Percentiles rank a stretch among this genome's conserved stretches.
Evolutionary conservation across 495 filamentous ascomycete species (phyloP).

Genomic region (Daldinia caldariorum): DNA sequence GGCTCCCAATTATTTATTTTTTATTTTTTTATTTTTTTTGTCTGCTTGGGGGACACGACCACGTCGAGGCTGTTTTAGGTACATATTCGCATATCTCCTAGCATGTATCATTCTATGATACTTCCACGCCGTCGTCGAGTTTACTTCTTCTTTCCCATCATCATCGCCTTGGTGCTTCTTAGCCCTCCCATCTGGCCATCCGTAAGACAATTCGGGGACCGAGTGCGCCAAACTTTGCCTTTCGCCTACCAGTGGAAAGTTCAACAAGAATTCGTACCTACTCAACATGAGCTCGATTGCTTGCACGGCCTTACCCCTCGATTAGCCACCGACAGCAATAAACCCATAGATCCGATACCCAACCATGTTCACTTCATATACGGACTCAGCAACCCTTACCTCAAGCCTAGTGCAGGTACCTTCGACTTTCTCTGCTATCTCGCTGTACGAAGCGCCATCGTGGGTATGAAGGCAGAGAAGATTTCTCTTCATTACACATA

Average conservation of each 20-base stretch:
- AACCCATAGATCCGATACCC: slow-evolving; percentile 52
- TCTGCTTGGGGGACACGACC: slow-evolving; percentile 2
- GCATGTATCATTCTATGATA: slow-evolving; percentile 41
- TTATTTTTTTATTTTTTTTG: background rate
- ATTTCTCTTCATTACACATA: slow-evolving; percentile 59
- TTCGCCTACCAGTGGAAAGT: slow-evolving; percentile 55
- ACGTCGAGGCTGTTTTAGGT: slow-evolving; percentile 9
- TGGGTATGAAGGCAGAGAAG: slow-evolving; percentile 54
- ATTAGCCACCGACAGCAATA: slow-evolving; percentile 20
- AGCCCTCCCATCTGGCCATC: slow-evolving; percentile 44
- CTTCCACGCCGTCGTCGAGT: slow-evolving; percentile 36
- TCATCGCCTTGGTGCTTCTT: slow-evolving; percentile 42
- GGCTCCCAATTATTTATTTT: background rate
- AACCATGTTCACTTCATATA: slow-evolving; percentile 61
- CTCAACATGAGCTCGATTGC: slow-evolving; percentile 52
- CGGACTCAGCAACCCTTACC: slow-evolving; percentile 53
- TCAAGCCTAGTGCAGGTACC: slow-evolving; percentile 49
- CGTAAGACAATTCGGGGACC: slow-evolving; percentile 49
- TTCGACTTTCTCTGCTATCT: slow-evolving; percentile 60
- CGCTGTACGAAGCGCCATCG: slow-evolving; percentile 54
- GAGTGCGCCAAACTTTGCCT: slow-evolving; percentile 53
- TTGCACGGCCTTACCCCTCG: slow-evolving; percentile 47
- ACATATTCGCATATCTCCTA: slow-evolving; percentile 12
- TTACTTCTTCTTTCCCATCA: slow-evolving; percentile 35
- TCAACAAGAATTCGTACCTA: slow-evolving; percentile 52